Conservation (phyloP, 331 rosid genomes). For the Stylosanthes scabra region DNA sequence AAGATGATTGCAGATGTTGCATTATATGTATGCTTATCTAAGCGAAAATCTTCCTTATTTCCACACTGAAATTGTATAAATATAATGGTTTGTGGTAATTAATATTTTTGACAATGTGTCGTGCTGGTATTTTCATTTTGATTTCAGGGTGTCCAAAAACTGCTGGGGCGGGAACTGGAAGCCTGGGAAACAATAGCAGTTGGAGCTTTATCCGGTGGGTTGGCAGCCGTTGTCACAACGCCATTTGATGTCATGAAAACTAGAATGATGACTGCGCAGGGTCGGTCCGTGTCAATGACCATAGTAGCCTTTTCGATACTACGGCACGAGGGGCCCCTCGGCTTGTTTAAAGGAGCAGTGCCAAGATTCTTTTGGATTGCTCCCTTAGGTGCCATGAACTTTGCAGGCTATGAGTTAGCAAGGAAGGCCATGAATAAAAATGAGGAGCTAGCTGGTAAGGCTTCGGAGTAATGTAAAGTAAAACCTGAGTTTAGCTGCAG, state of each 20-base stretch:
- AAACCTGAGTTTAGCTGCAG: conserved; percentile 1
- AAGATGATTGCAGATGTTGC: not conserved
- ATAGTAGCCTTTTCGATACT: conserved; percentile 77
- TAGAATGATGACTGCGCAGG: conserved; percentile 96
- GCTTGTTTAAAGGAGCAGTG: conserved; percentile 92
- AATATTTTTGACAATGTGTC: not conserved
- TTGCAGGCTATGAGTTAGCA: conserved; percentile 96
- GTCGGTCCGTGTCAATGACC: conserved; percentile 86
- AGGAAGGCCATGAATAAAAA: conserved; percentile 93
- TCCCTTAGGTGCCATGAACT: conserved; percentile 99
- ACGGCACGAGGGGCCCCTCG: conserved; percentile 88
- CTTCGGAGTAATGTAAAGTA: conserved; percentile 47
- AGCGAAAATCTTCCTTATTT: conserved; percentile 1
- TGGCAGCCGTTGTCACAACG: conserved; percentile 94
- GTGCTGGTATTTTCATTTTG: conserved; percentile 22
- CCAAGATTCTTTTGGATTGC: conserved; percentile 99
- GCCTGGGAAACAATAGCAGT: conserved; percentile 96
- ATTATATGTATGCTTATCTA: not conserved
- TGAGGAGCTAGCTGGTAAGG: conserved; percentile 59
- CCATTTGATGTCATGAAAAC: conserved; percentile 99
- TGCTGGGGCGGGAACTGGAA: conserved; percentile 83
- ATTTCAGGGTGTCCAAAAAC: conserved; percentile 65
- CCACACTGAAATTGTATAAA: not conserved
- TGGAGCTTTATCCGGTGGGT: conserved; percentile 97
- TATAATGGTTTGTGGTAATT: not conserved